These are phyloP conservation scores for Cytospora chrysosperma DNA, from an alignment of 2,329 filamentous ascomycete genomes.

Conservation along the genomic window DNA sequence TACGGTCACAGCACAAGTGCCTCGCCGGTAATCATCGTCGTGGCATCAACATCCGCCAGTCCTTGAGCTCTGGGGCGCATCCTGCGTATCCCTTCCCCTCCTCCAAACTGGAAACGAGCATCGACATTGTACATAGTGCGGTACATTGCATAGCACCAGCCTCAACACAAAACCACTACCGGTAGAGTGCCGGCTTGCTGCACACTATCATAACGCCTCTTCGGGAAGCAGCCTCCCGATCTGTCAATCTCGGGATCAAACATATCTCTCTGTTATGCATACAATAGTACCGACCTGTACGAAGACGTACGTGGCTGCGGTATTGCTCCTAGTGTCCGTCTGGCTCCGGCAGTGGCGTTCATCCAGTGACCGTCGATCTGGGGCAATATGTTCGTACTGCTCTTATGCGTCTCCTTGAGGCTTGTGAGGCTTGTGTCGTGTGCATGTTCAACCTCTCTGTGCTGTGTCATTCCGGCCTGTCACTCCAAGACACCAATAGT, in stretches of 20 bases:
- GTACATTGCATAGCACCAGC: neutral
- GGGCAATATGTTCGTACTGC: neutral
- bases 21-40: neutral
- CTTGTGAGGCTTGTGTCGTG: neutral
- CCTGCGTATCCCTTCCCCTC: neutral
- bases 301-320: neutral
- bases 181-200: neutral
- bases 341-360: neutral
- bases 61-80: neutral
- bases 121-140: too few relatives aligned
- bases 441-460: neutral
- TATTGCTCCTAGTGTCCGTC: neutral
- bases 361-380: neutral
- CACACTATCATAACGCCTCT: neutral
- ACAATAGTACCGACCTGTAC: neutral
- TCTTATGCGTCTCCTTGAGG: neutral
- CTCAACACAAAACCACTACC: neutral
- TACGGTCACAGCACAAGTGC: neutral
- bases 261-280: neutral
- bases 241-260: neutral
- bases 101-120: neutral
- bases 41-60: neutral
- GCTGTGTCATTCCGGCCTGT: neutral
- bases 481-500: neutral
- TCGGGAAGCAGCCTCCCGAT: neutral